A percentile compares a stretch with the other conserved stretches of the same genome.
Conservation (phyloP, 352 stramenopile genomes). For the Globisporangium camurandrum region DNA sequence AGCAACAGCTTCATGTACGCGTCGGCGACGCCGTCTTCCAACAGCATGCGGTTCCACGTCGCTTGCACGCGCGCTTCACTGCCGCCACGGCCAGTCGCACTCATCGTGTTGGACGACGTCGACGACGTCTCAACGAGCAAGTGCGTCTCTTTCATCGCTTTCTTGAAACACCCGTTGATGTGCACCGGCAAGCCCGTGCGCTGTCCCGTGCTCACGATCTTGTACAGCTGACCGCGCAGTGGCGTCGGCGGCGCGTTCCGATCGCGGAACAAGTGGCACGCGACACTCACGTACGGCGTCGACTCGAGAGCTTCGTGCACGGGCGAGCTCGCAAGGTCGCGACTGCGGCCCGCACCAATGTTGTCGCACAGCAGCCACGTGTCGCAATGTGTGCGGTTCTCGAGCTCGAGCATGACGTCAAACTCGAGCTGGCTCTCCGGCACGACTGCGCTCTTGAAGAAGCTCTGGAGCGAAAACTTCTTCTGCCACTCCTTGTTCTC, state of each 20-base stretch:
- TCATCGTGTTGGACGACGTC: conserved; percentile 8
- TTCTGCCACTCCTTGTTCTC: conserved; percentile 70
- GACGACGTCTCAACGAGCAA: conserved; percentile 17
- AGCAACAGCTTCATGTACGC: conserved; percentile 62
- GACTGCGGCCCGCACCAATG: conserved; percentile 51
- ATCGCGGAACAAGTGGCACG: conserved; percentile 51
- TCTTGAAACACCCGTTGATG: conserved; percentile 77
- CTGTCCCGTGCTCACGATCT: conserved; percentile 42
- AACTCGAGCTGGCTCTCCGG: conserved; percentile 69
- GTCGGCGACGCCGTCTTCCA: conserved; percentile 57
- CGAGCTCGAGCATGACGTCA: conserved; percentile 44
- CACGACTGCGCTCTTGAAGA: conserved; percentile 55
- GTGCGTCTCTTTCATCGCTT: conserved; percentile 34
- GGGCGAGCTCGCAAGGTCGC: conserved; percentile 48
- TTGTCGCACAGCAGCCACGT: conserved; percentile 68
- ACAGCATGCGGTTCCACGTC: conserved; percentile 59
- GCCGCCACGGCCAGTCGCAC: conserved; percentile 13
- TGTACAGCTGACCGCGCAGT: conserved; percentile 55
- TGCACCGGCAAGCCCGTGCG: conserved; percentile 52
- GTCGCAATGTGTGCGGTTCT: conserved; percentile 41
- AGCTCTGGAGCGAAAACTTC: conserved; percentile 67
- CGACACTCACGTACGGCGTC: conserved; percentile 57
- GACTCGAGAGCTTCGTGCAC: conserved; percentile 60
- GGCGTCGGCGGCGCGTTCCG: conserved; percentile 19
- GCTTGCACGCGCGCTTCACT: conserved; percentile 52